These are phyloP conservation scores for Aspergillus persii DNA, from an alignment of 2,329 filamentous ascomycete genomes.

Conservation along the genomic window DNA sequence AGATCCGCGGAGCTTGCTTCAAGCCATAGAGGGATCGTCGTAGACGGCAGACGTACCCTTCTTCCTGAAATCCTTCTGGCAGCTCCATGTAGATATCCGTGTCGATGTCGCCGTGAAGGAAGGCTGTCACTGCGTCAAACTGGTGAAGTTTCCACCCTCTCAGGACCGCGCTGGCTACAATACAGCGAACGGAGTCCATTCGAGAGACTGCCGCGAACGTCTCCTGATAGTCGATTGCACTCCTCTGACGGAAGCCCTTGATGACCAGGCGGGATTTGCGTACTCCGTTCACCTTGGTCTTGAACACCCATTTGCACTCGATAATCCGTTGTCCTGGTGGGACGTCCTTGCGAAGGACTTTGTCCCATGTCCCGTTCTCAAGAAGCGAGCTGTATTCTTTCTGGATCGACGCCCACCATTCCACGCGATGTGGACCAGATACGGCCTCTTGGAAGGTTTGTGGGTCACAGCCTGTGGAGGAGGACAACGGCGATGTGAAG, in stretches of 20 bases:
- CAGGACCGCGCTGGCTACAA: constrained; percentile 1
- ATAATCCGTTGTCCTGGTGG: neutral
- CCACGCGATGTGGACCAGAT: neutral
- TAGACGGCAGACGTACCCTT: neutral
- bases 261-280: neutral
- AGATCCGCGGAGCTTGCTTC: constrained; percentile 1
- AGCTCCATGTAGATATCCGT: constrained; percentile 2
- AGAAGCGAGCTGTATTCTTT: neutral
- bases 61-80: neutral
- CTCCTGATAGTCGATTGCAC: neutral
- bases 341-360: neutral
- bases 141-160: neutral
- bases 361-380: neutral
- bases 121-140: neutral
- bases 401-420: neutral
- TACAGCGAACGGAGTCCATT: neutral
- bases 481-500: neutral
- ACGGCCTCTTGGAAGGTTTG: neutral
- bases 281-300: neutral
- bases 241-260: neutral
- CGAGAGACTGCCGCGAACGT: neutral
- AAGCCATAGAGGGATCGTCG: constrained; percentile 1
- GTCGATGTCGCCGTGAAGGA: constrained; percentile 1
- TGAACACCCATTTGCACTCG: constrained; percentile 1
- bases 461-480: neutral